A percentile compares a stretch with the other conserved stretches of the same genome.
Conservation (phyloP, 176 grass and related monocot species). For the Coix lacrymajobi region DNA sequence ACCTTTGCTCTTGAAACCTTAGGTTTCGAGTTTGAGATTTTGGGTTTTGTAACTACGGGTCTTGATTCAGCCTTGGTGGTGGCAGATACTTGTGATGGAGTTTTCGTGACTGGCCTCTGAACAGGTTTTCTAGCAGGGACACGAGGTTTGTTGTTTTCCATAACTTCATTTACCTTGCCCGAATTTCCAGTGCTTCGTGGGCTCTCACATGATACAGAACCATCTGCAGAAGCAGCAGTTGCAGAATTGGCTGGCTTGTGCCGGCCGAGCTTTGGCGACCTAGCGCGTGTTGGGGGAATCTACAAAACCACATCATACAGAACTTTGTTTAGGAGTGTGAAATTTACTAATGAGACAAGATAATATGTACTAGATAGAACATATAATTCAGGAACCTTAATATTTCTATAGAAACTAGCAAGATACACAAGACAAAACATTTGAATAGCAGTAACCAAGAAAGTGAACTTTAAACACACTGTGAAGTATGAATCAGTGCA, state of each 20-base stretch:
- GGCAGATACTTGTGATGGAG: constrained; percentile 19
- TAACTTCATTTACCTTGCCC: constrained; percentile 33
- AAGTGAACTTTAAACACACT: constrained; percentile 2
- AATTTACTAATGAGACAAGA: background rate
- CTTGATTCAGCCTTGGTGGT: constrained; percentile 35
- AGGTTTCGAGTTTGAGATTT: constrained; percentile 37
- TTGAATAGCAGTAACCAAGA: background rate
- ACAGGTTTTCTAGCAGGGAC: constrained; percentile 43
- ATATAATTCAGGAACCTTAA: background rate
- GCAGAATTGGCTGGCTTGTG: constrained; percentile 53
- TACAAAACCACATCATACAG: constrained; percentile 31
- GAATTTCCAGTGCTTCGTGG: constrained; percentile 35
- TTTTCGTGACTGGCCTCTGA: constrained; percentile 45
- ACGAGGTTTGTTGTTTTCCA: constrained; percentile 32
- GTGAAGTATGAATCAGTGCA: background rate
- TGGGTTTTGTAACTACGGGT: constrained; percentile 30
- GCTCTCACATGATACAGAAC: constrained; percentile 52
- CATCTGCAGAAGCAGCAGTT: constrained; percentile 46
- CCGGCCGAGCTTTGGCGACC: constrained; percentile 88
- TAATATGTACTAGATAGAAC: background rate
- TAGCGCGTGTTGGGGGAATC: constrained; percentile 89
- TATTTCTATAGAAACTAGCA: background rate
- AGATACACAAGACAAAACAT: background rate
- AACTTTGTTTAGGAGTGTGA: constrained; percentile 10
- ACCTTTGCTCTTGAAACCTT: constrained; percentile 58